Percentiles rank a stretch among this genome's conserved stretches.
These are phyloP conservation scores for Crinitomyces ghanaensis DNA, from an alignment of 805 yeast genomes.

Conservation along the genomic window DNA sequence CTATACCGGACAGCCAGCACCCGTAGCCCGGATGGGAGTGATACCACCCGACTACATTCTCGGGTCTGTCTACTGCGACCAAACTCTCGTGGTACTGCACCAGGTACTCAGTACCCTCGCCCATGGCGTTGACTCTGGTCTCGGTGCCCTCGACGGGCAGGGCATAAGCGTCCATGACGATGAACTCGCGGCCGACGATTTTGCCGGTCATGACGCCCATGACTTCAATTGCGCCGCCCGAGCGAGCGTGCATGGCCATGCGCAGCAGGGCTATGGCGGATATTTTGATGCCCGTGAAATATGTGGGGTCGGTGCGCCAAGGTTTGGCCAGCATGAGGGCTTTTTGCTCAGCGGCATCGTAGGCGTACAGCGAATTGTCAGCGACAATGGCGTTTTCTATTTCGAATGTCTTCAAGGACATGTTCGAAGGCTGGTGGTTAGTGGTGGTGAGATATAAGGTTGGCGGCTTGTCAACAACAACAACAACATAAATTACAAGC, in stretches of 20 bases:
- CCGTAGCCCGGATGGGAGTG: constrained; percentile 97
- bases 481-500: too few species aligned
- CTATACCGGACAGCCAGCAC: constrained; percentile 90
- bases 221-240: constrained; percentile 80
- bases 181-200: constrained; percentile 36
- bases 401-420: constrained; percentile 15
- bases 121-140: constrained; percentile 87
- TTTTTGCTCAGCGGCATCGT: constrained; percentile 22
- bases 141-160: constrained; percentile 95
- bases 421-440: too few species aligned
- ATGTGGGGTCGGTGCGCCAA: constrained; percentile 41
- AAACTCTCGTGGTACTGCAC: constrained; percentile 59
- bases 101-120: constrained; percentile 93
- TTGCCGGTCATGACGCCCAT: constrained; percentile 94
- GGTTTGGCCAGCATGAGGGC: constrained; percentile 17
- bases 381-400: constrained; percentile 20
- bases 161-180: constrained; percentile 68
- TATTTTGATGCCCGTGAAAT: constrained; percentile 49
- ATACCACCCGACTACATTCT: constrained; percentile 92
- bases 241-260: constrained; percentile 68
- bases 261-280: constrained; percentile 63
- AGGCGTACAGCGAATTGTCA: constrained; percentile 19
- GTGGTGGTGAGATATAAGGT: too few species aligned
- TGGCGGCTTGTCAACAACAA: too few species aligned
- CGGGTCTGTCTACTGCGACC: constrained; percentile 39